Base-by-base conservation (phyloP, 2,329 filamentous ascomycete species). In the Fusarium sarcochroum region DNA sequence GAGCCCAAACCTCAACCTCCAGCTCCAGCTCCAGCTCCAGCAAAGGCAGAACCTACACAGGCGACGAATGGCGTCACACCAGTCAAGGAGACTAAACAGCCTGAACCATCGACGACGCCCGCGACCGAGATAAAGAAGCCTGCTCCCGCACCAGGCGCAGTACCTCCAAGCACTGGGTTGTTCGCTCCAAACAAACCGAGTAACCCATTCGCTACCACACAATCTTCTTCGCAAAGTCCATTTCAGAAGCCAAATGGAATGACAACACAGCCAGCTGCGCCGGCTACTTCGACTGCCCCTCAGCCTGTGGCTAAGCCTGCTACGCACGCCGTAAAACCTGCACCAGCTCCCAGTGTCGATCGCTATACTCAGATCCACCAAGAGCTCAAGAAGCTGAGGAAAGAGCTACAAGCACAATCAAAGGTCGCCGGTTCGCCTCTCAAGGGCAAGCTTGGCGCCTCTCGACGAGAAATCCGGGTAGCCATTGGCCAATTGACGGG, bases 401-500 rank as follows among this genome's bases (percentile, higher is more conserved):
- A 87, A 61, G 83, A 85, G 35, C 80, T 89, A 10, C 83, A 90
- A 70, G 83, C 83, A 6, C 88, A 89, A 71, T 80, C 82, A 21
- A 87, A 90, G 59, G 58, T 75, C 15, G 68, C 77, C 72, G 77
- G 68, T 3, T 82, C 81, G 6, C 78, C 75, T 3, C 79, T 94
- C 27, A 93, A 93, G 77, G 83, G 85, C 51, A 85, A 87, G 35
- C 85, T 93, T 75, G 91, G 92, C 34, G 87, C 93, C 55, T 89
- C 92, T 83, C 86, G 93, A 40, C 85, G 93, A 60, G 86, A 90
- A 41, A 89, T 96, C 53, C 86, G 87, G 38, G 91, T 90, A 72
- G 89, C 86, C 18, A 86, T 95, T 55, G 93, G 93, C 8, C 92
- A 96, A 76, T 80, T 94, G 27, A 91, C 89, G 2, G 86, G 85